These are phyloP conservation scores for Ilyonectria robusta DNA, from an alignment of 2,329 filamentous ascomycete species.

Conservation along the genomic window DNA sequence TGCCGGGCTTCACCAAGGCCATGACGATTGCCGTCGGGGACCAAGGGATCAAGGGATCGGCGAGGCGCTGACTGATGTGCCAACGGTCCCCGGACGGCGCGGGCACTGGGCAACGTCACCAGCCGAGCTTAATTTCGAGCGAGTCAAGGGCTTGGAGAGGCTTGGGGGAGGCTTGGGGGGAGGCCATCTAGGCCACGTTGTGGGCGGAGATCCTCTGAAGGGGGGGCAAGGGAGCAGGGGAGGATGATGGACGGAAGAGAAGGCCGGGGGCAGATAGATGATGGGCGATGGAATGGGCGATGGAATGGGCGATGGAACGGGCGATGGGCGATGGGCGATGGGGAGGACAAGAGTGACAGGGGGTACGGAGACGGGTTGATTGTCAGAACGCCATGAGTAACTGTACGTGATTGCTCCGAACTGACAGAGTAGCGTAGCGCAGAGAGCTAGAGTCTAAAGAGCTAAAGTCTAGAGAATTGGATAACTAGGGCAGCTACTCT, in stretches of 20 bases:
- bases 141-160: background rate
- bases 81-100: background rate
- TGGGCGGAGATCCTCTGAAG: conserved; percentile 25
- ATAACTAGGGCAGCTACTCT: too few relatives aligned
- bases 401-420: background rate
- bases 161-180: conserved; percentile 30
- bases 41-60: conserved; percentile 1
- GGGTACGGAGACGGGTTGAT: background rate
- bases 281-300: background rate
- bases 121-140: conserved; percentile 18
- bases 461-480: too few relatives aligned
- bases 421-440: background rate
- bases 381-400: background rate
- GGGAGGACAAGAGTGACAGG: background rate
- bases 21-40: background rate
- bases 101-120: background rate
- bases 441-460: background rate
- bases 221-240: conserved; percentile 1
- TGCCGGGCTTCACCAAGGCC: background rate
- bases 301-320: background rate
- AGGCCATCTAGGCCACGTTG: conserved; percentile 41
- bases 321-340: background rate
- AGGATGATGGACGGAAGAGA: background rate
- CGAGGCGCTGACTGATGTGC: background rate
- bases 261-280: background rate